Percentiles rank a stretch among this genome's conserved stretches.
Conservation (phyloP, 1,284 basidiomycete genomes). For the Pterula multifida region DNA sequence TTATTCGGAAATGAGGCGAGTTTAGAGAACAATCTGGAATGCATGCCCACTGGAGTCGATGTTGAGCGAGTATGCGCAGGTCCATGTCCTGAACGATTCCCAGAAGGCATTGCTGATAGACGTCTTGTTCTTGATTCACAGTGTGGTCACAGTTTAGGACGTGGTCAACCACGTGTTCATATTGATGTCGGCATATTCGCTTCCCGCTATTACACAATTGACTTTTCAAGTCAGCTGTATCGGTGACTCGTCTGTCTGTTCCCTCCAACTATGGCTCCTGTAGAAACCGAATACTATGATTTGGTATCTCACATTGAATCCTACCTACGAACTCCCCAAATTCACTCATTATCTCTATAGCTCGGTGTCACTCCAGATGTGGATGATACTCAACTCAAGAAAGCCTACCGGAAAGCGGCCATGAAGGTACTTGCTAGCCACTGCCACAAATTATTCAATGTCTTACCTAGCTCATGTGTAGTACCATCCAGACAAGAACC, state of each 20-base stretch:
- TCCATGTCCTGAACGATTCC: not conserved
- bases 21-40: not conserved
- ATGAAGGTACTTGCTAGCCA: constrained; percentile 57
- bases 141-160: not conserved
- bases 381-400: constrained; percentile 77
- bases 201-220: not conserved
- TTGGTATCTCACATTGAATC: constrained; percentile 19
- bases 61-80: not conserved
- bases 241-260: not conserved
- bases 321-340: no score
- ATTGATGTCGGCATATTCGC: not conserved
- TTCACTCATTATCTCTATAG: constrained; percentile 18
- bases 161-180: not conserved
- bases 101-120: not conserved
- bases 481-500: constrained; percentile 94
- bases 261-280: constrained; percentile 24
- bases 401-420: constrained; percentile 90
- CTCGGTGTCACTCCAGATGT: constrained; percentile 34
- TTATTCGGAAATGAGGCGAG: not conserved
- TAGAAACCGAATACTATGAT: constrained; percentile 40
- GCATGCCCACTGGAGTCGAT: not conserved
- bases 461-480: constrained; percentile 17
- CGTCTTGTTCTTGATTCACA: not conserved
- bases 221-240: not conserved
- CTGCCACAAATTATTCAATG: constrained; percentile 2